Evolutionary conservation across 306 rosid genomes (phyloP).

Genomic region (Sechiopsis laciniata): DNA sequence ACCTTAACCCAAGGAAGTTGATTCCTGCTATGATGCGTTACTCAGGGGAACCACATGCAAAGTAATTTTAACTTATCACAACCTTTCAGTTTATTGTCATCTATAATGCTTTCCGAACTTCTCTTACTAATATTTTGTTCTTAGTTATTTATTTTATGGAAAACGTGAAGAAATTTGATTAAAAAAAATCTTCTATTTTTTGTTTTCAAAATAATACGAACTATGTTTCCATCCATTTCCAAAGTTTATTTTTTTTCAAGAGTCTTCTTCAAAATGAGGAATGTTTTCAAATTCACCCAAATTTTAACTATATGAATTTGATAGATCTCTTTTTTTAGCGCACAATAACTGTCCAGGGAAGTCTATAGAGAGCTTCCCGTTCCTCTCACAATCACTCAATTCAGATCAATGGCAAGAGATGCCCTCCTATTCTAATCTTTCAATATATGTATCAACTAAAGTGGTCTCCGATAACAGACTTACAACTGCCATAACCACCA

Average conservation of each 20-base stretch:
- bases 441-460: too few relatives aligned
- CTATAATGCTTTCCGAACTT: slow-evolving; percentile 11
- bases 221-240: slow-evolving; percentile 5
- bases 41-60: slow-evolving; percentile 97
- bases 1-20: slow-evolving; percentile 88
- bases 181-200: neutral
- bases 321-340: too few relatives aligned
- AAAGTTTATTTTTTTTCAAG: slow-evolving; percentile 2
- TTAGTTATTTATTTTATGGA: neutral
- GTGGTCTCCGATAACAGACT: too few relatives aligned
- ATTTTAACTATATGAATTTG: neutral
- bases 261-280: neutral
- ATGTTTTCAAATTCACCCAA: neutral
- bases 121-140: neutral
- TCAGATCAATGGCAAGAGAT: too few relatives aligned
- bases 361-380: too few relatives aligned
- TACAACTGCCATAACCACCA: too few relatives aligned
- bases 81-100: slow-evolving; percentile 2
- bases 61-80: slow-evolving; percentile 38
- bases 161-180: slow-evolving; percentile 1
- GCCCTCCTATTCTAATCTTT: too few relatives aligned
- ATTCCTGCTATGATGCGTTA: slow-evolving; percentile 99
- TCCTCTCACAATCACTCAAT: too few relatives aligned
- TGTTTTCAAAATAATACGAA: neutral
- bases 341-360: too few relatives aligned